A percentile compares a stretch with the other conserved stretches of the same genome.
phyloP scores from a whole-genome alignment of 2,329 filamentous ascomycete species.

The Arthrobotrys sphaeroides region DNA sequence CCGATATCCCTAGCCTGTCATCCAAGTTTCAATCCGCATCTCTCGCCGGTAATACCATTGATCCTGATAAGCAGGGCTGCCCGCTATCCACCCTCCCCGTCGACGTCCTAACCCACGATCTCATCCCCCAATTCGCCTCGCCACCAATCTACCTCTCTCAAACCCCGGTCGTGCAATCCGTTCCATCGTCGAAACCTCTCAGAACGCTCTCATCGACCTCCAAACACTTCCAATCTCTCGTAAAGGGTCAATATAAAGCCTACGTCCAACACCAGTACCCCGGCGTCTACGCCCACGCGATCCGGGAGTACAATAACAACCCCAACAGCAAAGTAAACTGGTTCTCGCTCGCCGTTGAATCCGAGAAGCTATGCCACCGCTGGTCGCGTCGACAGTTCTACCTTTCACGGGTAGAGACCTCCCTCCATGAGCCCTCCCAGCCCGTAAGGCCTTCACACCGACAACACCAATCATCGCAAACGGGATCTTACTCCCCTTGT shows the following conservation, averaged over 20 bases:
- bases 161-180: neutral
- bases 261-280: slow-evolving; percentile 46
- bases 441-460: too few relatives aligned
- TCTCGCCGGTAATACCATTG: slow-evolving; percentile 9
- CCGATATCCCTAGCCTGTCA: slow-evolving; percentile 25
- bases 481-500: slow-evolving; percentile 3
- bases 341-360: neutral
- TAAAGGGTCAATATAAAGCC: slow-evolving; percentile 36
- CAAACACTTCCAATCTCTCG: slow-evolving; percentile 13
- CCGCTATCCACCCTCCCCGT: slow-evolving; percentile 16
- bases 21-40: slow-evolving; percentile 25
- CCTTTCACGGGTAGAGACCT: slow-evolving; percentile 2
- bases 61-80: neutral
- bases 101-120: slow-evolving; percentile 46
- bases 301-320: neutral
- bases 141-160: slow-evolving; percentile 11
- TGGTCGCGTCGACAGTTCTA: slow-evolving; percentile 33
- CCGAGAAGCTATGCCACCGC: slow-evolving; percentile 35
- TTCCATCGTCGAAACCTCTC: slow-evolving; percentile 12
- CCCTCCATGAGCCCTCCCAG: too few relatives aligned
- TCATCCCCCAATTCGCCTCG: slow-evolving; percentile 37
- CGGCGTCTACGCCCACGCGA: slow-evolving; percentile 7
- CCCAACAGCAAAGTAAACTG: slow-evolving; percentile 25
- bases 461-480: neutral
- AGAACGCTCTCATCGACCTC: slow-evolving; percentile 24